Base-by-base conservation (phyloP, 805 yeast species). In the Teunomyces panamensis region DNA sequence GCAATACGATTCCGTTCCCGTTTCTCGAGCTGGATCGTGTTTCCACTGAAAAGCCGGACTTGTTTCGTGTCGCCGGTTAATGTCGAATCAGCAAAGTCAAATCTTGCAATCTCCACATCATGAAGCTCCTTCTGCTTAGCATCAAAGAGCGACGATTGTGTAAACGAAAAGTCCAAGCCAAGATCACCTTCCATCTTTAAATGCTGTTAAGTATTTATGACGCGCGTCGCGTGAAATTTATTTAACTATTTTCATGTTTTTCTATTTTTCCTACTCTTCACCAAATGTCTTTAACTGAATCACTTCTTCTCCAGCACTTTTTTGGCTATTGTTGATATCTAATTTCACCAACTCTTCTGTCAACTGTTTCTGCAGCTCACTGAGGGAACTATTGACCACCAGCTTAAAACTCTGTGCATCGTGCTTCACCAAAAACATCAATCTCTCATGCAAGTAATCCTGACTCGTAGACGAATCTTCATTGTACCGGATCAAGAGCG, bases 271-370 rank as follows among this genome's bases (percentile, higher is more conserved):
- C 14, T 29, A 41, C 43, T 41, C 32, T 16, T 28, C 32, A 29
- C 43, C 77, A 58, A 83, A 83, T 0, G 75, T 68, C 56, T 79
- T 81, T 44, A 83, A 62, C 54, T 78, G 70, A 49, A 83, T 82
- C 46, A 46, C 56, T 14, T 51, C 53, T n/a, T 53, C 56, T 41
- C 56, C 53, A 11, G 48, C 47, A 45, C 45, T 47, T 17, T 45
- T 53, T 35, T 55, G 51, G 33, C 43, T 33, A 37, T 35, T 41
- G 13, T 30, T 39, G 20, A 39, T 33, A n/a, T 37, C 41, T 44
- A 47, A 45, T 52, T 77, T 69, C 44, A 78, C 76, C 62, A 81
- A 54, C 30, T 56, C 59, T 60, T 80, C 75, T 37, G 83, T 59
- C 30, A 67, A 44, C 17, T 43, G 42, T 58, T 73, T 71, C 54